These are phyloP conservation scores for Penicillium sp. DNA, from an alignment of 2,329 filamentous ascomycete genomes.

Conservation along the genomic window DNA sequence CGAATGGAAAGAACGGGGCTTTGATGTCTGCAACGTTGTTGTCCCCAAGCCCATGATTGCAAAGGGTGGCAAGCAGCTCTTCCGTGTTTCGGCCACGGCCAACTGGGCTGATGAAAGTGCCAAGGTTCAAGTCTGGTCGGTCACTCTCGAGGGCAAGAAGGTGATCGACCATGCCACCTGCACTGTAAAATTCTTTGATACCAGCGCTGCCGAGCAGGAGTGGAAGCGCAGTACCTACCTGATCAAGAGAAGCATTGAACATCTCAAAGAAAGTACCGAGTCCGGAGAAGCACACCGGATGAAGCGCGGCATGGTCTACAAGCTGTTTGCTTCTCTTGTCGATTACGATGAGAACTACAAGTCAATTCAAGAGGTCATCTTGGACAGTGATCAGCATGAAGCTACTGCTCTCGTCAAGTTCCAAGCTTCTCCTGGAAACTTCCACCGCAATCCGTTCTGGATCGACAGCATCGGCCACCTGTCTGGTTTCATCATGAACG, in stretches of 20 bases:
- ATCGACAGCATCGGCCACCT: constrained; percentile 63
- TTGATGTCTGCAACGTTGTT: constrained; percentile 41
- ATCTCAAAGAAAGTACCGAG: constrained; percentile 64
- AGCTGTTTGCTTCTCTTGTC: constrained; percentile 66
- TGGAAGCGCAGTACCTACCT: constrained; percentile 69
- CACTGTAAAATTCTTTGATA: constrained; percentile 39
- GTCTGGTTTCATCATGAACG: constrained; percentile 65
- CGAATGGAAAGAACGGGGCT: constrained; percentile 33
- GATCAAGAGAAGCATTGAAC: constrained; percentile 65
- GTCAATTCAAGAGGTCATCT: constrained; percentile 62
- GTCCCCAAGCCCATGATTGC: constrained; percentile 62
- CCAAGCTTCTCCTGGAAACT: constrained; percentile 60
- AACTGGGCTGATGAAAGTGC: constrained; percentile 40
- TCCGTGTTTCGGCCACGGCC: constrained; percentile 41
- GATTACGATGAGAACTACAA: constrained; percentile 62
- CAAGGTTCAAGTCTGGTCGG: constrained; percentile 40
- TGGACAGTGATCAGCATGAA: constrained; percentile 60
- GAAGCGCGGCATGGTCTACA: constrained; percentile 77
- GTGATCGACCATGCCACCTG: constrained; percentile 42
- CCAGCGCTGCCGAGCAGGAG: constrained; percentile 27
- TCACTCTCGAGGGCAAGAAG: constrained; percentile 43
- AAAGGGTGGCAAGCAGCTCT: constrained; percentile 42
- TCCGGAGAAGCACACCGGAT: constrained; percentile 72
- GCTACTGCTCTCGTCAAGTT: constrained; percentile 60
- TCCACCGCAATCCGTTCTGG: constrained; percentile 64